Evolutionary conservation across 1,139 yeast genomes (phyloP).

Genomic region (Suhomyces wounanorum): DNA sequence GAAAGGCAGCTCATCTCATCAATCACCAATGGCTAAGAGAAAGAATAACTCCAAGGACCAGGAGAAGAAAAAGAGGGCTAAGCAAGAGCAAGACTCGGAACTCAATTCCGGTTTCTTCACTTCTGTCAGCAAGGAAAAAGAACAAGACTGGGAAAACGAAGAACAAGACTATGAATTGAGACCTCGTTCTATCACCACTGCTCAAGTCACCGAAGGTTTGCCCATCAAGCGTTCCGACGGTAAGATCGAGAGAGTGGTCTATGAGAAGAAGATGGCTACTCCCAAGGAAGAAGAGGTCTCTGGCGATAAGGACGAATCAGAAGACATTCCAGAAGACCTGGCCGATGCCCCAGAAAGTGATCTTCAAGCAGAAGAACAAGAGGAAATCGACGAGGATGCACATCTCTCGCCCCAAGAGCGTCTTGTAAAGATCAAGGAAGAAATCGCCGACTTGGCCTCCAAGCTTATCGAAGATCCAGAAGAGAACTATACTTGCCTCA

Average conservation of each 20-base stretch:
- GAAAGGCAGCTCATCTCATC: slow-evolving; percentile 2
- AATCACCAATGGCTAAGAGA: slow-evolving; percentile 49
- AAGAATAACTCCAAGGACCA: slow-evolving; percentile 44
- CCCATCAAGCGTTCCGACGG: slow-evolving; percentile 82
- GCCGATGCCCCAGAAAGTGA: slow-evolving; percentile 22
- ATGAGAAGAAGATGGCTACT: slow-evolving; percentile 33
- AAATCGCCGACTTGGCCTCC: slow-evolving; percentile 79
- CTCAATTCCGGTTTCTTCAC: slow-evolving; percentile 50
- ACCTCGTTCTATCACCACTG: slow-evolving; percentile 50
- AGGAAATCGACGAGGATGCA: slow-evolving; percentile 47
- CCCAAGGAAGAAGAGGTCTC: slow-evolving; percentile 19
- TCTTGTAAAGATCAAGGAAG: slow-evolving; percentile 69
- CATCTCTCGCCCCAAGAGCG: slow-evolving; percentile 59
- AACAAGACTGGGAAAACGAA: slow-evolving; percentile 53
- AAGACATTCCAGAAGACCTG: slow-evolving; percentile 17
- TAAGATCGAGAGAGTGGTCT: slow-evolving; percentile 61
- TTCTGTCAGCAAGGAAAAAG: slow-evolving; percentile 18
- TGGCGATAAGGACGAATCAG: slow-evolving; percentile 9
- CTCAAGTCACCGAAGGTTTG: slow-evolving; percentile 63
- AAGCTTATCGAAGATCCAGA: slow-evolving; percentile 87
- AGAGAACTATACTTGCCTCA: slow-evolving; percentile 67
- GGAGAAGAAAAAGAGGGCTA: slow-evolving; percentile 50
- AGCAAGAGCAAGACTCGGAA: slow-evolving; percentile 47
- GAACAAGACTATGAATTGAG: slow-evolving; percentile 69
- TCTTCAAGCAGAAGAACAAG: slow-evolving; percentile 24